Evolutionary conservation across 768 basidiomycete species (phyloP), one percentile per base, ranked within the genome.

Genomic region (Termitomyces sp.): DNA sequence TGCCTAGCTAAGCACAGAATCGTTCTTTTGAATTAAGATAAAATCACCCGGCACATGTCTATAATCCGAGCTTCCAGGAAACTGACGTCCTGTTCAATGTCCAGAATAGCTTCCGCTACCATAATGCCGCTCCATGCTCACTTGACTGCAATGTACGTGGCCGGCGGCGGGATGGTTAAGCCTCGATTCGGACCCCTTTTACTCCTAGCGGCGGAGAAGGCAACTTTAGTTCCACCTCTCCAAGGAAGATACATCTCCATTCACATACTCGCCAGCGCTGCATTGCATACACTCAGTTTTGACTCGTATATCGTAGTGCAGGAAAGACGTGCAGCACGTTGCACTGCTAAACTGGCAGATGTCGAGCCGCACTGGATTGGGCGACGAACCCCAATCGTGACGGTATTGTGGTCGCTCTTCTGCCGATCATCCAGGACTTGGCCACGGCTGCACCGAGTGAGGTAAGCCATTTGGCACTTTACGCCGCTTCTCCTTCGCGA

Each of bases 181-280:
- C 34, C 41, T 53, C 52, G 42, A 53, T 51, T 51, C 32, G 23
- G 41, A 54, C 34, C 9, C 25, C 25, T 19, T 54, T 50, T 25
- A 50, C 42, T 42, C 52, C 41, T 54, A 12, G 34, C 34, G 32
- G 32, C 41, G 42, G 42, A 54, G 52, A 54, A 53, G 52, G 17
- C 52, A 32, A 32, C 51, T 43, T 23, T 30, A 43, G 41, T 43
- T 43, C 25, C 16, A 30, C 17, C 32, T 23, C 52, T 54, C 42
- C 21, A 32, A 30, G 28, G 43, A 51, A n/a, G 50, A 51, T 51
- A 40, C 37, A 50, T 50, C 34, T 39, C 37, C 23, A 50, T n/a
- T 50, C 35, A 39, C 25, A 39, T 11, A 27, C 37, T 19, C 25
- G 28, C 10, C 10, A 39, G 6, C 28, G 17, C n/a, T 50, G 17